Evolutionary conservation across 208 protist genomes (phyloP).

Genomic region (Trypanosoma lewisi): DNA sequence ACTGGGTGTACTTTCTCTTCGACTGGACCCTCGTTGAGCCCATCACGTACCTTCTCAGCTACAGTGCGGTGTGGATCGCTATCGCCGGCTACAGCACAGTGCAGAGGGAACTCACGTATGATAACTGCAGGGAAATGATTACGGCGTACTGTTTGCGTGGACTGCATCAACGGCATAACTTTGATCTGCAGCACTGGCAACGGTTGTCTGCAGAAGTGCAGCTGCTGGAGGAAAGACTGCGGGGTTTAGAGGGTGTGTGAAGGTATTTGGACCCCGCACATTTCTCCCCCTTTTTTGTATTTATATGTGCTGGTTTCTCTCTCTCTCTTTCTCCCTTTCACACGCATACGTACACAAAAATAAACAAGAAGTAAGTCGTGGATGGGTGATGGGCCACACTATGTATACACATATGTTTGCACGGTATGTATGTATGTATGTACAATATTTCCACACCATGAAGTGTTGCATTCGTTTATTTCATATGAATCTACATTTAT

Average conservation of each 20-base stretch:
- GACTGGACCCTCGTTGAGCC: constrained; percentile 89
- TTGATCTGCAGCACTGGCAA: constrained; percentile 36
- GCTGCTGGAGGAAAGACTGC: constrained; percentile 33
- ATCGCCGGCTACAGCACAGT: constrained; percentile 62
- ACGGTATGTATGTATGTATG: too few species aligned
- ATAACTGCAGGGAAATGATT: constrained; percentile 33
- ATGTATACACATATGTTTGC: too few species aligned
- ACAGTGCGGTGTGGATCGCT: constrained; percentile 67
- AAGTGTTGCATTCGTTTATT: too few species aligned
- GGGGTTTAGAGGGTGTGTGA: constrained; percentile 35
- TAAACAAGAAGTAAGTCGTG: background rate
- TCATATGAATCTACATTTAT: too few species aligned
- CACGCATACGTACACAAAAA: background rate
- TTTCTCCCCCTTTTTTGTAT: constrained; percentile 1
- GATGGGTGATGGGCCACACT: background rate
- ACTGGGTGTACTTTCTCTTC: constrained; percentile 85
- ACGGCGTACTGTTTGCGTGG: constrained; percentile 7
- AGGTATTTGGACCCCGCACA: background rate
- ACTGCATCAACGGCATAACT: constrained; percentile 29
- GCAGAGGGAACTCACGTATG: constrained; percentile 54
- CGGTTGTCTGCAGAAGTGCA: constrained; percentile 44
- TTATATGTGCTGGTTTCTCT: background rate
- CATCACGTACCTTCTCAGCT: constrained; percentile 83
- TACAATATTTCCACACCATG: too few species aligned
- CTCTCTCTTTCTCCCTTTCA: constrained; percentile 1